A percentile compares a stretch with the other conserved stretches of the same genome.
Evolutionary conservation across 306 rosid species (phyloP).

Genomic region (Fragaria nilgerrensis): DNA sequence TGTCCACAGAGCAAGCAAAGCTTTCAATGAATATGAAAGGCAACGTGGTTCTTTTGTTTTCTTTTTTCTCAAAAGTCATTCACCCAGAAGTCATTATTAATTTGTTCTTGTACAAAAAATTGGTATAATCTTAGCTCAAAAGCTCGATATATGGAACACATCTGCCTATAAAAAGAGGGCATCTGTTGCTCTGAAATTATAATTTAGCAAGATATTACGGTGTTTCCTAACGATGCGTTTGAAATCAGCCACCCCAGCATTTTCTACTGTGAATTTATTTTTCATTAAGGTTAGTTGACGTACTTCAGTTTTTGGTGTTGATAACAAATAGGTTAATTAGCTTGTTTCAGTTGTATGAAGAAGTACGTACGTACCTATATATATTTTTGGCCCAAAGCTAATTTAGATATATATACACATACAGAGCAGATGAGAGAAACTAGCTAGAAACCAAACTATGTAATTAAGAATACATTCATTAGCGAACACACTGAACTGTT

Average conservation of each 20-base stretch:
- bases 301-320: too few species aligned
- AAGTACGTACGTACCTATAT: too few species aligned
- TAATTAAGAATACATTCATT: neutral
- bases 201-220: too few species aligned
- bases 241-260: neutral
- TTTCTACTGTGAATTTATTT: too few species aligned
- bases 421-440: too few species aligned
- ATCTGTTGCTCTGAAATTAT: too few species aligned
- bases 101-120: neutral
- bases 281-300: too few species aligned
- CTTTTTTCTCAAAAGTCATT: neutral
- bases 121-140: neutral
- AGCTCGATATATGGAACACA: neutral
- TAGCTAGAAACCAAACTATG: neutral
- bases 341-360: too few species aligned
- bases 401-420: too few species aligned
- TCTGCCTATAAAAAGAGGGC: slow-evolving; percentile 12
- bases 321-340: too few species aligned
- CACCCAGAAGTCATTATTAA: neutral
- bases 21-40: neutral
- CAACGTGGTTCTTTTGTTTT: neutral
- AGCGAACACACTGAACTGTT: neutral
- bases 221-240: neutral
- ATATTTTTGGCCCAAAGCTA: too few species aligned
- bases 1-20: neutral